Base-by-base conservation (phyloP, 1,284 basidiomycete species). In the Rhodotorula sp. region DNA sequence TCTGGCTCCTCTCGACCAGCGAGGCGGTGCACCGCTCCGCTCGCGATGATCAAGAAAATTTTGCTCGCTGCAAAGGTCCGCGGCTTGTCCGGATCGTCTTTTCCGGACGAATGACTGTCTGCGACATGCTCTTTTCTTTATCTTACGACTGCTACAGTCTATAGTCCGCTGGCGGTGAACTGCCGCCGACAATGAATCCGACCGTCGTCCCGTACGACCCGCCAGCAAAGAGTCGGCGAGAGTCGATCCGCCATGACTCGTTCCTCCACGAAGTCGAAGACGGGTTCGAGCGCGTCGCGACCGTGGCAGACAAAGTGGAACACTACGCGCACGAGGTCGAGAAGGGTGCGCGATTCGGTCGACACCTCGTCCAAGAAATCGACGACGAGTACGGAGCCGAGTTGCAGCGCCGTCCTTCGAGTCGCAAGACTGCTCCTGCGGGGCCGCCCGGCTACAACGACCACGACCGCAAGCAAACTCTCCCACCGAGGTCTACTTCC, bases 381-480 rank as follows among this genome's bases (percentile, higher is more conserved):
- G 64, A 65, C 47, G 18, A 21, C 5, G 62, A 48, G 48, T 68
- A 65, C 16, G 57, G 64, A 2, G 18, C 14, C 23, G 47, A 6
- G 5, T 12, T 21, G 14, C 23, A 16, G 6, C 58, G n/a, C 10
- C 43, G 23, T 14, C 58, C 34, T 18, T 38, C 18, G 1, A 38
- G 18, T 18, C 28, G 34, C 18, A 23, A 18, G 21, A 28, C 28
- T 28, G 6, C 34, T 43, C 8, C 19, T 6, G 16, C 19, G 57
- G 23, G 3, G 14, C 57, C 16, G 31, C 2, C 21, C 50, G 50
- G 23, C 21, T 52, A 52, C 21, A 0, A n/a, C n/a, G 50, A 21
- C 34, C 34, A 6, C 8, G 34, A 34, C 34, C 34, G 34, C 38
- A 43, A 43, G 38, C 38, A 43, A 43, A 14, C 38, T 43, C 38